phyloP scores from a whole-genome alignment of 2,329 filamentous ascomycete genomes.

The Chalara sp. region DNA sequence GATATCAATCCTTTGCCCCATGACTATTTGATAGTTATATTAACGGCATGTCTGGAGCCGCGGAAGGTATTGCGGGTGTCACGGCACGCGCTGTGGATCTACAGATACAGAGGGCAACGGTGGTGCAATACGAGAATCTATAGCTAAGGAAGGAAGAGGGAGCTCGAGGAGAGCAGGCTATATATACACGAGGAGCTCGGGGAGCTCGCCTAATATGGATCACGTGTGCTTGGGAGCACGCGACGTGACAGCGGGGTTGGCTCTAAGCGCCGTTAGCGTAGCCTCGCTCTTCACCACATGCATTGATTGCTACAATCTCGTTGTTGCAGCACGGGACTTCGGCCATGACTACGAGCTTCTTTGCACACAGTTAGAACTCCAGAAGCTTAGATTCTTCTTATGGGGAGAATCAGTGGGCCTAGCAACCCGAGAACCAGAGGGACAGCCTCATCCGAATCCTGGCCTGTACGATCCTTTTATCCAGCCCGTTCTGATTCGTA shows the following conservation, averaged over 20 bases:
- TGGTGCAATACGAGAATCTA: too few species aligned
- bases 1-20: not conserved
- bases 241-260: conserved; percentile 17
- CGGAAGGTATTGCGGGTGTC: conserved; percentile 2
- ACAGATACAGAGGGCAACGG: too few species aligned
- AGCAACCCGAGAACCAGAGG: not conserved
- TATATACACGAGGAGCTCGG: too few species aligned
- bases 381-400: conserved; percentile 6
- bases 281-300: conserved; percentile 20
- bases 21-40: not conserved
- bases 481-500: conserved; percentile 1
- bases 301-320: conserved; percentile 22
- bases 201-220: too few species aligned
- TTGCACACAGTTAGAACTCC: conserved; percentile 10
- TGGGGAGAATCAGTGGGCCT: conserved; percentile 12
- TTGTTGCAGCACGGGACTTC: conserved; percentile 16
- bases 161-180: too few species aligned
- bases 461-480: conserved; percentile 7
- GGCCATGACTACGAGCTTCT: conserved; percentile 20
- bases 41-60: conserved; percentile 1
- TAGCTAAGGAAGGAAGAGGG: too few species aligned
- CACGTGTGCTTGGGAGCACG: too few species aligned
- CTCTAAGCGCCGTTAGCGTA: conserved; percentile 15
- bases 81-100: too few species aligned
- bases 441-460: conserved; percentile 1